Evolutionary conservation across 176 grass and related monocot genomes (phyloP).

Genomic region (Oryza brachyantha): DNA sequence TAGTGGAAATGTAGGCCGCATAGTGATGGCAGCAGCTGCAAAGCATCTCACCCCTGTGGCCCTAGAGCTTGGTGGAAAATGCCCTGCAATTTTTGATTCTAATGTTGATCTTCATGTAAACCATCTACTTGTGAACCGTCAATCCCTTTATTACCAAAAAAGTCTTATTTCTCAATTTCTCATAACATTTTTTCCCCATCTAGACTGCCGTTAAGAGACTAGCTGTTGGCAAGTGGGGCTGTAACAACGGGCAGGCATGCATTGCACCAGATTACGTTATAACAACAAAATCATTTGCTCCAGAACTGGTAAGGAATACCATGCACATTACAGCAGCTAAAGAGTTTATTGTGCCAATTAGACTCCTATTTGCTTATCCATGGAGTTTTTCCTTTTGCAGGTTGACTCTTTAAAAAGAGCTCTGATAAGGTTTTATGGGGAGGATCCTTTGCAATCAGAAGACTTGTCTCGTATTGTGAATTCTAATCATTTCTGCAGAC

Average conservation of each 20-base stretch:
- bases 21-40: slow-evolving; percentile 76
- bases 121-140: background rate
- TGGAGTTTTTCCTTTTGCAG: slow-evolving; percentile 38
- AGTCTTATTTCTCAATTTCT: background rate
- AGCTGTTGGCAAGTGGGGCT: slow-evolving; percentile 91
- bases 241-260: slow-evolving; percentile 94
- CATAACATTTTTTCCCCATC: slow-evolving; percentile 9
- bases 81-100: slow-evolving; percentile 79
- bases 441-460: slow-evolving; percentile 62
- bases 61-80: slow-evolving; percentile 96
- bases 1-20: slow-evolving; percentile 62
- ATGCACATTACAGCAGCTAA: background rate
- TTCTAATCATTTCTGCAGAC: slow-evolving; percentile 54
- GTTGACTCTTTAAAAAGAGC: slow-evolving; percentile 61
- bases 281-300: slow-evolving; percentile 83
- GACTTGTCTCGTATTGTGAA: slow-evolving; percentile 92
- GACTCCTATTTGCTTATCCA: background rate
- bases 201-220: slow-evolving; percentile 74
- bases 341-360: background rate
- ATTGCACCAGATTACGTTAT: slow-evolving; percentile 94
- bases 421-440: slow-evolving; percentile 74
- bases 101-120: slow-evolving; percentile 75
- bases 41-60: slow-evolving; percentile 86
- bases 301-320: slow-evolving; percentile 58
- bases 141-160: background rate